These are phyloP conservation scores for Primulina huaijiensis DNA, from an alignment of 257 asterid species.

Conservation along the genomic window DNA sequence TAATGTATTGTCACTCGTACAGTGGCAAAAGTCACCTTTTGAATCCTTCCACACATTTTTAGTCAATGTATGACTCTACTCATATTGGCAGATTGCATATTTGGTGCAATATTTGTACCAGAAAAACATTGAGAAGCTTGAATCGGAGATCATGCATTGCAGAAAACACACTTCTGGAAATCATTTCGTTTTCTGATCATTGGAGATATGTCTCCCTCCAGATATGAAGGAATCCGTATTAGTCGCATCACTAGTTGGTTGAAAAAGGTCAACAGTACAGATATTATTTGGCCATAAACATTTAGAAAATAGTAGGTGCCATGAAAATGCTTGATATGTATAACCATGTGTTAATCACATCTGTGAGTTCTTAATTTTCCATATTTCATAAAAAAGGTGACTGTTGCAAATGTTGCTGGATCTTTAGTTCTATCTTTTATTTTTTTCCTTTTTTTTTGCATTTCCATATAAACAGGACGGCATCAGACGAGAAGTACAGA, in stretches of 20 bases:
- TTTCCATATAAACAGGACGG: conserved; percentile 70
- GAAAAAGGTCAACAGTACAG: neutral
- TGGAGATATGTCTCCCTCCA: neutral
- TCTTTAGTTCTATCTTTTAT: conserved; percentile 2
- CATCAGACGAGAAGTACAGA: conserved; percentile 92
- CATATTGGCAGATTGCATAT: neutral
- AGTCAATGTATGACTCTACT: neutral
- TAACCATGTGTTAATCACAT: neutral
- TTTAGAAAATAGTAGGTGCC: neutral
- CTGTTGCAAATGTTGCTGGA: conserved; percentile 11
- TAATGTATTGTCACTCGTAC: conserved; percentile 8
- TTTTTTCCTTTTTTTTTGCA: conserved; percentile 18
- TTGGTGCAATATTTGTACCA: neutral
- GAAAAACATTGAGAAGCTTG: neutral
- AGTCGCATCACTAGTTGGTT: neutral
- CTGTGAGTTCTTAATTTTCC: neutral
- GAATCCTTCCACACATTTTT: conserved; percentile 8
- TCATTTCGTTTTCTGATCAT: no score
- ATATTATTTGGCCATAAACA: neutral
- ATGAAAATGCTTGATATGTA: neutral
- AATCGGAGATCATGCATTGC: neutral
- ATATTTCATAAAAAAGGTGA: no score
- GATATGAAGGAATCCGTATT: neutral
- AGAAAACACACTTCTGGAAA: neutral
- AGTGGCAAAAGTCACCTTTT: conserved; percentile 17